A percentile compares a stretch with the other conserved stretches of the same genome.
Evolutionary conservation across 208 protist species (phyloP).

Genomic region (Porcisia hertigi): DNA sequence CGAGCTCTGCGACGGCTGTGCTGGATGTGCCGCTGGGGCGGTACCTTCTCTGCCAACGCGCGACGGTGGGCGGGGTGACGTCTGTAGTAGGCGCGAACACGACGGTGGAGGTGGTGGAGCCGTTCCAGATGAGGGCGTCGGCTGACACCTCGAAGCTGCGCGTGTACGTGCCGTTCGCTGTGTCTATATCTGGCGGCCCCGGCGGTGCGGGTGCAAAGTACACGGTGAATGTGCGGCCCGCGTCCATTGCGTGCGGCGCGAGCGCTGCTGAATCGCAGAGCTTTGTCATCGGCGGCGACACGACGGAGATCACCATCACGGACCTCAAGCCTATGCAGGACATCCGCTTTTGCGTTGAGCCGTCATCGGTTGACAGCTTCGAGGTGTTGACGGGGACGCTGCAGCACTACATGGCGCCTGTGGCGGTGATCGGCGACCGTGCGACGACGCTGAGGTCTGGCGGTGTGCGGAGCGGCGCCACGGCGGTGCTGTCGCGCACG

Average conservation of each 20-base stretch:
- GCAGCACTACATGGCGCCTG: constrained; percentile 57
- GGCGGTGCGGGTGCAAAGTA: constrained; percentile 1
- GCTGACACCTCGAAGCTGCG: constrained; percentile 29
- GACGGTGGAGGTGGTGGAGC: constrained; percentile 41
- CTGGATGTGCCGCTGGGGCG: constrained; percentile 33
- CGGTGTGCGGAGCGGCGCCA: constrained; percentile 14
- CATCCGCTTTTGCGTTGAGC: constrained; percentile 34
- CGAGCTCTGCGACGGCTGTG: neutral
- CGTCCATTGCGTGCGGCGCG: constrained; percentile 21
- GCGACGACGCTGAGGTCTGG: constrained; percentile 37
- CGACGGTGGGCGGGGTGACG: neutral
- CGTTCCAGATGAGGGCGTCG: constrained; percentile 34
- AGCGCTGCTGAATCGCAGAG: constrained; percentile 29
- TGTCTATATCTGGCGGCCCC: constrained; percentile 39
- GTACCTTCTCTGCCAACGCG: constrained; percentile 60
- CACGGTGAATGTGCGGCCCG: constrained; percentile 20
- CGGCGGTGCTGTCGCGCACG: constrained; percentile 38
- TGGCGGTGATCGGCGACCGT: constrained; percentile 43
- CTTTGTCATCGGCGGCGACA: constrained; percentile 25
- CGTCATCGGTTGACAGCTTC: constrained; percentile 23
- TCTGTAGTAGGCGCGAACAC: constrained; percentile 33
- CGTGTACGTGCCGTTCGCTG: constrained; percentile 36
- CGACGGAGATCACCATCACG: constrained; percentile 28
- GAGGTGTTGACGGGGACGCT: constrained; percentile 29
- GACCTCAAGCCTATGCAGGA: constrained; percentile 15